Base-by-base conservation (phyloP, 306 rosid genomes). In the Cucumis cinereus region DNA sequence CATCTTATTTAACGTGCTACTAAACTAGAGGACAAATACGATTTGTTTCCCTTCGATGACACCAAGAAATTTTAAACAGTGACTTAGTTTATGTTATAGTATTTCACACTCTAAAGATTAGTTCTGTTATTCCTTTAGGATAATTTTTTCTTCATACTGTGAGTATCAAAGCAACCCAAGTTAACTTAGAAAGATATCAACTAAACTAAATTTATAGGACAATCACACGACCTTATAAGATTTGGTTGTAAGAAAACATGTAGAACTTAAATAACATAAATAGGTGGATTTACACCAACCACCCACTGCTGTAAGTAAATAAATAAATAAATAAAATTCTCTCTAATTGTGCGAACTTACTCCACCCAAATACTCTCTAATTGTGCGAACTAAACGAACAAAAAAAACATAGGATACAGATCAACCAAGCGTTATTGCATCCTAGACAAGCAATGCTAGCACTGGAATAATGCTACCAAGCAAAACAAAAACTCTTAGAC, bases 381-480 rank as follows among this genome's bases (percentile, higher is more conserved):
- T n/a, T n/a, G n/a, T n/a, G n/a, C n/a, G n/a, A n/a, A n/a, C n/a
- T n/a, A n/a, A n/a, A n/a, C n/a, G n/a, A n/a, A n/a, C n/a, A n/a
- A n/a, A n/a, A n/a, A n/a, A n/a, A n/a, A n/a, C n/a, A n/a, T n/a
- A n/a, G n/a, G n/a, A n/a, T n/a, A n/a, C n/a, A n/a, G n/a, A n/a
- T n/a, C n/a, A n/a, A n/a, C 91, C 86, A 66, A 91, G 77, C 17
- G 89, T 77, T 66, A 91, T 74, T 75, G 88, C 90, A 84, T 87
- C 90, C 97, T 94, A 91, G 52, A 87, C 74, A 60, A 91, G 89
- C 49, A 89, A 59, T 74, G 86, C 85, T 26, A 85, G 57, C 83
- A 88, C 36, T 40, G 97, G 94, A 82, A 87, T 86, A 78, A 89
- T 69, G 78, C 94, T 84, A 52, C 94, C 94, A 54, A 88, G 78